These are phyloP conservation scores for Curvularia verruculosa DNA, from an alignment of 2,329 filamentous ascomycete genomes.

Conservation along the genomic window DNA sequence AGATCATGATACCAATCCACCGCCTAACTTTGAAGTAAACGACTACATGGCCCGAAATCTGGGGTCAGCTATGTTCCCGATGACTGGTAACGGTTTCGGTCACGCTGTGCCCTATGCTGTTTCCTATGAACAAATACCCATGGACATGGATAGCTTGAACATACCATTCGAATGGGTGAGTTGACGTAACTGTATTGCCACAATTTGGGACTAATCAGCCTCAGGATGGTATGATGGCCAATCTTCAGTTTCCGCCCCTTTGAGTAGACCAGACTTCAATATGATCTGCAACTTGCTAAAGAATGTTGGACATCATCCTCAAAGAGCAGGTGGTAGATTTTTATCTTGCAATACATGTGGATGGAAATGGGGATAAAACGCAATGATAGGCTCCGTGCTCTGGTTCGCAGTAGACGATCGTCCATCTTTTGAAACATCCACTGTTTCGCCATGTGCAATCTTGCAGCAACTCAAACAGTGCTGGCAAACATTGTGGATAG, in stretches of 20 bases:
- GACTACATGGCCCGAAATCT: conserved; percentile 4
- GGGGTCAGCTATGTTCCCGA: conserved; percentile 5
- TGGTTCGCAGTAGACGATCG: not conserved
- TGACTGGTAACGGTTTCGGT: conserved; percentile 13
- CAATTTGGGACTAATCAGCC: not conserved
- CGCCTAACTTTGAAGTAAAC: conserved; percentile 27
- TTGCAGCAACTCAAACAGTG: not conserved
- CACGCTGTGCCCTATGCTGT: conserved; percentile 30
- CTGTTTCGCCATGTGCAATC: conserved; percentile 3
- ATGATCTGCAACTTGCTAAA: not conserved
- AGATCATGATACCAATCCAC: conserved; percentile 14
- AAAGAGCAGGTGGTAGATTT: not conserved
- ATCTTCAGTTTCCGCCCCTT: conserved; percentile 12
- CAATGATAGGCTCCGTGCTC: not conserved
- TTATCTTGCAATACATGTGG: not conserved
- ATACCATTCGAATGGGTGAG: conserved; percentile 36
- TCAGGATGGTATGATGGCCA: conserved; percentile 21
- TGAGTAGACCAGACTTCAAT: not conserved
- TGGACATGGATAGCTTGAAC: conserved; percentile 29
- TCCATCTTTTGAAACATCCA: conserved; percentile 1
- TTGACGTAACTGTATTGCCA: not conserved
- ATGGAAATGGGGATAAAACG: not conserved
- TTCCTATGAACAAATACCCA: conserved; percentile 24
- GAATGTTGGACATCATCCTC: too few species aligned
- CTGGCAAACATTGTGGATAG: not conserved